These are phyloP conservation scores for Boletus tylopilopsis DNA, from an alignment of 768 basidiomycete species.

Conservation along the genomic window DNA sequence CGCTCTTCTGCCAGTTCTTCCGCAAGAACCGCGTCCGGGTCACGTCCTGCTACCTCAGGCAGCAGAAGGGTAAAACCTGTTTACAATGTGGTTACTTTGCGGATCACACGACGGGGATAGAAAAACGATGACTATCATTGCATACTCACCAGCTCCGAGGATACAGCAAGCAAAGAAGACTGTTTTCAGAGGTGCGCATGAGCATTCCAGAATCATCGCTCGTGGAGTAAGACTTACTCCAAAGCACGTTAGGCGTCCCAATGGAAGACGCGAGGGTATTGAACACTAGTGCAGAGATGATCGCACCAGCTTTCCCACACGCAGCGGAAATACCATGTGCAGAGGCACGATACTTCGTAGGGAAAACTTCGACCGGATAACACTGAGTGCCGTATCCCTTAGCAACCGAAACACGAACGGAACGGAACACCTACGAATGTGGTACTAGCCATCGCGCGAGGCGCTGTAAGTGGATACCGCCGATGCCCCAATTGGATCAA, in stretches of 20 bases:
- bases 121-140: background rate
- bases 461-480: background rate
- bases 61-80: slow-evolving; percentile 43
- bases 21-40: slow-evolving; percentile 44
- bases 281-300: slow-evolving; percentile 72
- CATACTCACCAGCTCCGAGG: slow-evolving; percentile 44
- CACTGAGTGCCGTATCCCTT: slow-evolving; percentile 36
- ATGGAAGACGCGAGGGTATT: slow-evolving; percentile 57
- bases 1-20: slow-evolving; percentile 33
- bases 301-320: slow-evolving; percentile 70
- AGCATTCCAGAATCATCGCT: background rate
- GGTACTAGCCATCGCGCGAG: slow-evolving; percentile 33
- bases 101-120: background rate
- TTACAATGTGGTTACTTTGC: background rate
- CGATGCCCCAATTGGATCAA: background rate
- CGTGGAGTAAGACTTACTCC: slow-evolving; percentile 50
- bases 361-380: slow-evolving; percentile 78
- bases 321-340: slow-evolving; percentile 78
- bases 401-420: background rate
- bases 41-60: slow-evolving; percentile 49
- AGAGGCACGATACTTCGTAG: slow-evolving; percentile 66
- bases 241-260: slow-evolving; percentile 62
- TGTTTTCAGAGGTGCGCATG: slow-evolving; percentile 19
- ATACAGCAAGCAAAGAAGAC: slow-evolving; percentile 68
- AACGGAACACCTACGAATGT: slow-evolving; percentile 40